Evolutionary conservation across 2,329 filamentous ascomycete species (phyloP).

Genomic region (Fusarium sp.): DNA sequence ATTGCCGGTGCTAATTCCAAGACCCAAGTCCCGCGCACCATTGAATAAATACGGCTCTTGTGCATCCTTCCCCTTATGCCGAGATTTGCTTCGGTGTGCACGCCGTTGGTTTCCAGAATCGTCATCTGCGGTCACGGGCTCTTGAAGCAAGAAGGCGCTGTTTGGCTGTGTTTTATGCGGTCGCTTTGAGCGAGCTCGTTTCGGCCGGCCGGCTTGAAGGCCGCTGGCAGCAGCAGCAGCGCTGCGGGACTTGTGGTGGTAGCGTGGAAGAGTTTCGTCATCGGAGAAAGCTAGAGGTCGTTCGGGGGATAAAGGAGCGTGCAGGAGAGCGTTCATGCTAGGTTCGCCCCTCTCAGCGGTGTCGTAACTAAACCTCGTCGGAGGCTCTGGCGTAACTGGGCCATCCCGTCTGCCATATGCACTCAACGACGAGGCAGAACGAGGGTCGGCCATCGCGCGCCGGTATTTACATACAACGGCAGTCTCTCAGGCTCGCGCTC

Average conservation of each 20-base stretch:
- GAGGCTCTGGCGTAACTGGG: constrained; percentile 45
- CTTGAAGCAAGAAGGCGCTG: constrained; percentile 66
- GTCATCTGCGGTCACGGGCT: constrained; percentile 55
- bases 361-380: constrained; percentile 48
- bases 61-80: constrained; percentile 40
- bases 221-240: constrained; percentile 29
- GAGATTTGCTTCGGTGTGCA: constrained; percentile 43
- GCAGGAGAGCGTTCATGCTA: constrained; percentile 45
- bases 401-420: constrained; percentile 46
- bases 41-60: constrained; percentile 31
- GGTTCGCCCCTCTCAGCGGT: constrained; percentile 43
- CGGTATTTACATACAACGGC: constrained; percentile 43
- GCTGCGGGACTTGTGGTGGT: constrained; percentile 37
- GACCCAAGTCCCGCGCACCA: constrained; percentile 34
- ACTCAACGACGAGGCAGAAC: constrained; percentile 42
- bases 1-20: constrained; percentile 37
- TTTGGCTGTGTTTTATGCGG: constrained; percentile 60
- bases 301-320: constrained; percentile 42
- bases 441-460: constrained; percentile 47
- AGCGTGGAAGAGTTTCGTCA: constrained; percentile 47
- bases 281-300: constrained; percentile 49
- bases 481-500: constrained; percentile 34
- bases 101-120: constrained; percentile 51
- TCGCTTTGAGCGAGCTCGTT: constrained; percentile 47
- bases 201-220: constrained; percentile 42